Evolutionary conservation across 2,329 filamentous ascomycete genomes (phyloP), one percentile per base, ranked within the genome.

Genomic region (Thermomyces lanuginosus): DNA sequence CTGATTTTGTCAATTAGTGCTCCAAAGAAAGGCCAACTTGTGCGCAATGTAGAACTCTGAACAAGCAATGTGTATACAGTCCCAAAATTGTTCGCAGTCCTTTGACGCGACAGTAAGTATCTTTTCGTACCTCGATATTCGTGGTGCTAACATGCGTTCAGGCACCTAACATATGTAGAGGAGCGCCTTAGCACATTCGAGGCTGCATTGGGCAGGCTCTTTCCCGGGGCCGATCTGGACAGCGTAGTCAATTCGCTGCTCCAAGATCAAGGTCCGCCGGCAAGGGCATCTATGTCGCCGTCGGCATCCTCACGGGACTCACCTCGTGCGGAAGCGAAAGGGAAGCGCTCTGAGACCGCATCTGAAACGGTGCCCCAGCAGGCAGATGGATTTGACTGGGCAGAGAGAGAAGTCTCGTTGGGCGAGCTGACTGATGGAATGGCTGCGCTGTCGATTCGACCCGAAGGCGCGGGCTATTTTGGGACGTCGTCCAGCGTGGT

Each of bases 321-420:
- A 5, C 51, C 49, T 4, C 49, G 46, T 14, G 43, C 42, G 7
- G 53, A 45, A 26, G 35, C 40, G 16, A 49, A 51, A 27, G 40
- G 42, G 16, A 48, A 51, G 26, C 42, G 44, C 16, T 40, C 45
- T 7, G 49, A 53, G 23, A 39, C 48, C 17, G 47, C 51, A 6
- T 46, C 58, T 47, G 39, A 70, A 65, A 45, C 50, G 23, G 34
- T 53, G 16, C 50, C 50, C 5, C 48, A 52, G 27, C 49, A 53
- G 35, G 49, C 50, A 6, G 51, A 66, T 19, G 62, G 59, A 22
- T 72, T 64, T 37, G 61, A 70, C 37, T 63, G 72, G 38, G 45
- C 53, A 1, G 53, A 55, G 29, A 53, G 51, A 26, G 48, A 51
- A 28, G 45, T 55, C 7, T 46, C 49, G 1, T 42, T 51, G 7